Percentiles rank a stretch among this genome's conserved stretches.
phyloP scores from a whole-genome alignment of 805 yeast genomes.

The Barnettozyma siamensis region DNA sequence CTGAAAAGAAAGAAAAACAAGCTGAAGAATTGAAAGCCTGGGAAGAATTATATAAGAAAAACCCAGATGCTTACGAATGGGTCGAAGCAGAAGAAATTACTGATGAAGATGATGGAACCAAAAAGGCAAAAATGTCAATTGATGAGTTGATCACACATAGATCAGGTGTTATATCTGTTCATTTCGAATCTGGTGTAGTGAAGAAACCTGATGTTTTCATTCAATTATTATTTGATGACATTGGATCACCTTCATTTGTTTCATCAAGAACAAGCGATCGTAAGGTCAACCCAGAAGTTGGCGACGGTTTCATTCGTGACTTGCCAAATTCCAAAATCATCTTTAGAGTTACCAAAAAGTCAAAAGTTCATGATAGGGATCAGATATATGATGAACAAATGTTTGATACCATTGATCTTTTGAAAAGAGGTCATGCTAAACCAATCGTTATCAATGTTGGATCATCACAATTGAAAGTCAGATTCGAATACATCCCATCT shows the following conservation, averaged over 20 bases:
- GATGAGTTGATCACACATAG: constrained; percentile 49
- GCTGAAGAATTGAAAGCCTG: constrained; percentile 37
- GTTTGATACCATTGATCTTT: constrained; percentile 47
- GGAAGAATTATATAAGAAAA: constrained; percentile 43
- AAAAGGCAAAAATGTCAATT: constrained; percentile 43
- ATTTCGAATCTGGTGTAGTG: constrained; percentile 45
- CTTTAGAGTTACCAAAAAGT: constrained; percentile 51
- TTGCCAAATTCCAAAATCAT: constrained; percentile 52
- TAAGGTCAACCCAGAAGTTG: constrained; percentile 40
- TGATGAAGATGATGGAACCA: constrained; percentile 27
- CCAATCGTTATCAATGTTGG: constrained; percentile 43
- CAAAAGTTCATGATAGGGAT: constrained; percentile 38
- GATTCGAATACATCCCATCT: constrained; percentile 59
- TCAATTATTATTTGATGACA: constrained; percentile 62
- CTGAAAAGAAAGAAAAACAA: constrained; percentile 30
- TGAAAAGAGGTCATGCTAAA: constrained; percentile 40
- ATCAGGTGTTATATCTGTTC: constrained; percentile 58
- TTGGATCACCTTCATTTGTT: constrained; percentile 50
- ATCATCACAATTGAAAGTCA: constrained; percentile 37
- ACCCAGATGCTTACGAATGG: constrained; percentile 64
- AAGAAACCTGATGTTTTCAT: constrained; percentile 43
- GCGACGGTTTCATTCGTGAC: constrained; percentile 65
- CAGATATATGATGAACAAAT: constrained; percentile 48
- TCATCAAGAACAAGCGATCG: constrained; percentile 45
- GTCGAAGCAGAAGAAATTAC: constrained; percentile 41